Evolutionary conservation across 345 rosid species (phyloP).

Genomic region (Euphorbia peplus): DNA sequence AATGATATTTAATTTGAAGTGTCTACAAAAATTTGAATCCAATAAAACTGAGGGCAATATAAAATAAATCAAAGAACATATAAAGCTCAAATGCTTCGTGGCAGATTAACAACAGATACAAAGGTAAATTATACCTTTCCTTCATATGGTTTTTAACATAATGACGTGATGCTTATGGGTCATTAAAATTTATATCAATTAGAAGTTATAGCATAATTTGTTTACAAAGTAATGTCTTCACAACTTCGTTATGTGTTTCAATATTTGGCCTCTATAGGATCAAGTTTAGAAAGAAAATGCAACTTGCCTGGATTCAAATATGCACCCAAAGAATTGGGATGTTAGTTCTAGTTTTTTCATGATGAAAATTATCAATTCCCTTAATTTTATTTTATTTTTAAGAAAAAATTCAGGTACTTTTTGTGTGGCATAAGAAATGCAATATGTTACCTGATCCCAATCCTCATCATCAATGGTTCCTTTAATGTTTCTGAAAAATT

Average conservation of each 20-base stretch:
- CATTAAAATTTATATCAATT: background rate
- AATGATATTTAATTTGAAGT: no score
- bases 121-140: background rate
- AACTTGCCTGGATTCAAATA: background rate
- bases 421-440: background rate
- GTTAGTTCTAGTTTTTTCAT: background rate
- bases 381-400: background rate
- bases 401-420: background rate
- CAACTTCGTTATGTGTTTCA: background rate
- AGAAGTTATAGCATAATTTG: background rate
- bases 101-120: background rate
- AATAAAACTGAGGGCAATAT: background rate
- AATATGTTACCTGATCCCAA: constrained; percentile 85
- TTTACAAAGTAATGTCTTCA: background rate
- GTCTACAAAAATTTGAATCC: no score
- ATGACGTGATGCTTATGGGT: background rate
- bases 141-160: background rate
- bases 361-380: no score
- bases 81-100: background rate
- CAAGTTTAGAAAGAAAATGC: background rate
- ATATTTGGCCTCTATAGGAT: background rate
- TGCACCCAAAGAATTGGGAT: background rate
- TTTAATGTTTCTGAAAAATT: constrained; percentile 86
- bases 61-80: no score
- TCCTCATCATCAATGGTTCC: constrained; percentile 90